Evolutionary conservation across 2,329 filamentous ascomycete species (phyloP).

Genomic region (Botrytis fragariae): DNA sequence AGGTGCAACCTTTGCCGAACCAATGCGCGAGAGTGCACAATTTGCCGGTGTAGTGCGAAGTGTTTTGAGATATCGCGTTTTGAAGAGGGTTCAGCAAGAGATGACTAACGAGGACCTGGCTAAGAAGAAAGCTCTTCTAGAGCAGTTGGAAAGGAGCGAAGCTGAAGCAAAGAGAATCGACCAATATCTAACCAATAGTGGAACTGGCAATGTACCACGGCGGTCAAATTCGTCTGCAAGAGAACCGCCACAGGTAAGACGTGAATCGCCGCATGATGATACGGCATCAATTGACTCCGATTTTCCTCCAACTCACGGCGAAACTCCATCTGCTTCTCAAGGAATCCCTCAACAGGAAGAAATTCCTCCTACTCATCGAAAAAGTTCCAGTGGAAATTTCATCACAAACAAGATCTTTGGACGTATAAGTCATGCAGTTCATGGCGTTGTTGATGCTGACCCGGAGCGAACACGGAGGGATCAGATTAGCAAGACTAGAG

Average conservation of each 20-base stretch:
- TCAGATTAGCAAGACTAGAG: conserved; percentile 91
- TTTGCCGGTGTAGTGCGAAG: conserved; percentile 91
- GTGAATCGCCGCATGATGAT: conserved; percentile 66
- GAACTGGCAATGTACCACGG: conserved; percentile 59
- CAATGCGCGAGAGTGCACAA: conserved; percentile 95
- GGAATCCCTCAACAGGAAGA: conserved; percentile 57
- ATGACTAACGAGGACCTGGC: conserved; percentile 91
- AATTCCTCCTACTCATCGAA: conserved; percentile 62
- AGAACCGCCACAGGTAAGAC: conserved; percentile 46
- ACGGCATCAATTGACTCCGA: conserved; percentile 93
- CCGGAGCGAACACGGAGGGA: conserved; percentile 90
- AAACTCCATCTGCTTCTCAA: conserved; percentile 72
- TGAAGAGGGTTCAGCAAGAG: conserved; percentile 95
- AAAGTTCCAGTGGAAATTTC: conserved; percentile 81
- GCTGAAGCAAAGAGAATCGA: conserved; percentile 90
- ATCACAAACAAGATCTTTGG: conserved; percentile 94
- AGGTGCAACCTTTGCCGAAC: conserved; percentile 93
- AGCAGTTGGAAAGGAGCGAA: conserved; percentile 90
- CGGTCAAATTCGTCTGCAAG: conserved; percentile 62
- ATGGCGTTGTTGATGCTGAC: conserved; percentile 94
- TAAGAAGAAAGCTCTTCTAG: conserved; percentile 79
- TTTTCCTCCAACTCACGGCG: conserved; percentile 85
- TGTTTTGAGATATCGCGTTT: conserved; percentile 82
- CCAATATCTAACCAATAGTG: conserved; percentile 78
- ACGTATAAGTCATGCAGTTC: conserved; percentile 89